These are phyloP conservation scores for Fomitopsis pulvina DNA, from an alignment of 768 basidiomycete genomes.

Conservation along the genomic window DNA sequence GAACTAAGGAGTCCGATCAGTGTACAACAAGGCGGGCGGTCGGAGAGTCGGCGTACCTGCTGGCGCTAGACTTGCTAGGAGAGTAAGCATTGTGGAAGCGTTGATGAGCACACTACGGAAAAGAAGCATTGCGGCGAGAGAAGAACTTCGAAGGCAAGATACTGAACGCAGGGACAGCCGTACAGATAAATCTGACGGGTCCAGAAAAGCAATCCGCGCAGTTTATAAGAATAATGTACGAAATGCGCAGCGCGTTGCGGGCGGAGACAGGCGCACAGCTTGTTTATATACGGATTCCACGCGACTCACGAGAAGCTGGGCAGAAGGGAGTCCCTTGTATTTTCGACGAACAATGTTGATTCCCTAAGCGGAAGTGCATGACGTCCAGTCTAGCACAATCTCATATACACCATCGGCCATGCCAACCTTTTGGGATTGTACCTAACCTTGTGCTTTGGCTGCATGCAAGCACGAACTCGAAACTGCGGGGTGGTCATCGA, in stretches of 20 bases:
- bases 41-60: background rate
- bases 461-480: too few species aligned
- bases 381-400: background rate
- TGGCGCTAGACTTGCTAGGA: background rate
- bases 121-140: background rate
- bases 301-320: background rate
- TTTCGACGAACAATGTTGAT: background rate
- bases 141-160: background rate
- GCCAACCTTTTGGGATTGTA: background rate
- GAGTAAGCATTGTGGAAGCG: background rate
- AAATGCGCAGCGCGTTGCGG: slow-evolving; percentile 1
- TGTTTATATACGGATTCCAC: background rate
- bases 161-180: background rate
- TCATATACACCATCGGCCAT: too few species aligned
- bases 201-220: background rate
- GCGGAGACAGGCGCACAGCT: background rate
- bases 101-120: background rate
- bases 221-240: background rate
- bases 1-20: background rate
- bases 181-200: background rate
- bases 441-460: too few species aligned
- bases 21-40: background rate
- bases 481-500: too few species aligned
- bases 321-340: background rate
- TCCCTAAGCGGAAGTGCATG: background rate